Evolutionary conservation across 2,329 filamentous ascomycete species (phyloP).

Genomic region (Ophiostoma ulmi): DNA sequence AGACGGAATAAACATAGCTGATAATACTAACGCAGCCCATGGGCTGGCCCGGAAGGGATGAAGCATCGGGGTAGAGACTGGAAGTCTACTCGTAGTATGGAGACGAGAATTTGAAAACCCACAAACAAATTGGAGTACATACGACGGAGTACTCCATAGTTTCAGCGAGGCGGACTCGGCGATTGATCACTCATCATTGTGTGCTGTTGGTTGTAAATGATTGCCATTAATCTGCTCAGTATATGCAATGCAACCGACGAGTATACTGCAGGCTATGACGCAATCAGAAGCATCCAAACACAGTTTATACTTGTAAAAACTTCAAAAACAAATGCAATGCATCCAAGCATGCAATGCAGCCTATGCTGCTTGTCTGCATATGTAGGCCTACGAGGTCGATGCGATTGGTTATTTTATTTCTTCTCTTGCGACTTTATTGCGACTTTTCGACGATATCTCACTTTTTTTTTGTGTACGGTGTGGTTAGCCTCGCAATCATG

Average conservation of each 20-base stretch:
- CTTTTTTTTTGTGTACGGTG: not conserved
- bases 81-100: not conserved
- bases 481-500: not conserved
- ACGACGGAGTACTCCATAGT: not conserved
- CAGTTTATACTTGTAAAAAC: not conserved
- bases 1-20: not conserved
- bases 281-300: not conserved
- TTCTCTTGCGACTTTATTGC: not conserved
- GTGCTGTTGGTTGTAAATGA: not conserved
- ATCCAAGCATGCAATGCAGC: not conserved
- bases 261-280: not conserved
- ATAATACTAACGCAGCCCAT: not conserved
- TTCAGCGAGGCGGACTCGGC: not conserved
- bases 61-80: not conserved
- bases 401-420: not conserved
- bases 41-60: slow-evolving; percentile 17
- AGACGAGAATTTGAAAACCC: too few species aligned
- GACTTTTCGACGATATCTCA: not conserved
- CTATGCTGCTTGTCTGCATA: slow-evolving; percentile 3
- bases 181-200: not conserved
- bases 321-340: not conserved
- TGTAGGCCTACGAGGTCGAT: not conserved
- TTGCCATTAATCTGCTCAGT: not conserved
- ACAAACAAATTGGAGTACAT: too few species aligned
- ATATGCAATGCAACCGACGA: slow-evolving; percentile 1